Conservation (phyloP, 495 filamentous ascomycete species). For the Bombardia bombarda region DNA sequence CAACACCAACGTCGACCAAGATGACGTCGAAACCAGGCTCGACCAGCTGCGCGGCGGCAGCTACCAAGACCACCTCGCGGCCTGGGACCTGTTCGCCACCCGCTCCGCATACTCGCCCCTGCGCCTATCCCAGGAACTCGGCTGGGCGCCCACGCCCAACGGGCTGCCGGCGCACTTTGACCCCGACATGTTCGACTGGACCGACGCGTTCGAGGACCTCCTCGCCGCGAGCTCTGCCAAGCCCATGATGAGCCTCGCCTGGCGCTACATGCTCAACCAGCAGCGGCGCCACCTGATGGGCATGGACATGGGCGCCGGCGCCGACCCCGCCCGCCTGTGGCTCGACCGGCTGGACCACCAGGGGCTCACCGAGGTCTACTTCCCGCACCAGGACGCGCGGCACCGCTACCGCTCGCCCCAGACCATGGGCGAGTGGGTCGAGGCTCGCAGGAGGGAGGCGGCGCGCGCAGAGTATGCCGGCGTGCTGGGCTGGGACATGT, state of each 20-base stretch:
- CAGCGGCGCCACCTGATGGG: not conserved
- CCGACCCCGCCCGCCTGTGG: not conserved
- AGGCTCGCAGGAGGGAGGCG: constrained; percentile 3
- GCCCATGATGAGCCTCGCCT: constrained; percentile 5
- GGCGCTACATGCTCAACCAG: constrained; percentile 1
- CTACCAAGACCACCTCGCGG: constrained; percentile 1
- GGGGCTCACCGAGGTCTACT: constrained; percentile 9
- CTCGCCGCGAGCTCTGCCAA: constrained; percentile 20
- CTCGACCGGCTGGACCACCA: constrained; percentile 2
- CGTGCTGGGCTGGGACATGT: no score
- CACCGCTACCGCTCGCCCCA: constrained; percentile 7
- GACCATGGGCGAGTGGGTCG: constrained; percentile 15
- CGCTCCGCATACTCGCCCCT: constrained; percentile 29
- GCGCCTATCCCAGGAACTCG: constrained; percentile 15
- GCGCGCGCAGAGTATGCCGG: not conserved
- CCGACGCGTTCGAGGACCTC: constrained; percentile 37
- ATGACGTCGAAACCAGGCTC: constrained; percentile 3
- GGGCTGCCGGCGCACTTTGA: constrained; percentile 14
- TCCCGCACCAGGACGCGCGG: constrained; percentile 4
- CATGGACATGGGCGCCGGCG: not conserved
- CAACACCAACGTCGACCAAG: not conserved
- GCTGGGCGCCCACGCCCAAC: constrained; percentile 16
- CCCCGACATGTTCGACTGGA: constrained; percentile 24
- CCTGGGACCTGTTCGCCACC: constrained; percentile 12
- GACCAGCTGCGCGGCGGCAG: constrained; percentile 6